Conservation (phyloP, 2,329 filamentous ascomycete genomes). For the Lizonia empirigonia region DNA sequence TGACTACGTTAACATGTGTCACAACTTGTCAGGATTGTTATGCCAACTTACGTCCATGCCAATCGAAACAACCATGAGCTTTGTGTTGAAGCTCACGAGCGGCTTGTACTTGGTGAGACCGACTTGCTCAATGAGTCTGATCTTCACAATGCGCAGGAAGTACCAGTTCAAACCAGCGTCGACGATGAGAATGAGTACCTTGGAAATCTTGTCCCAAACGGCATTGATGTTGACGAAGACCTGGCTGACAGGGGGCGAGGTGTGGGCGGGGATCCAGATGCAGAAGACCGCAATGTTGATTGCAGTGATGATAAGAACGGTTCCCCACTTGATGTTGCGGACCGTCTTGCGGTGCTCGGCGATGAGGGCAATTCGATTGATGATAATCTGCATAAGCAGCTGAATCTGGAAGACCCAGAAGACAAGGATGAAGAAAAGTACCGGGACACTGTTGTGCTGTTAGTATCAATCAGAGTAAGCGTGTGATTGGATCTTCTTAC, state of each 20-base stretch:
- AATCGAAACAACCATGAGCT: constrained; percentile 49
- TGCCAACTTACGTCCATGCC: constrained; percentile 47
- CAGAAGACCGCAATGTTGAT: constrained; percentile 61
- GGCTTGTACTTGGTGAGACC: constrained; percentile 51
- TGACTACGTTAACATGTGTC: constrained; percentile 7
- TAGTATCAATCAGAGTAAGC: not conserved
- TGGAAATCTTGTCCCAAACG: constrained; percentile 61
- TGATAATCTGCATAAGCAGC: constrained; percentile 61
- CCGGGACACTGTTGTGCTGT: constrained; percentile 28
- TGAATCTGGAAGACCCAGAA: constrained; percentile 52
- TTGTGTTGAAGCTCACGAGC: constrained; percentile 50
- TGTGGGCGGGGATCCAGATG: constrained; percentile 61
- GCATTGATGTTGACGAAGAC: constrained; percentile 55
- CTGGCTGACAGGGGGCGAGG: constrained; percentile 35
- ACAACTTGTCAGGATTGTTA: not conserved
- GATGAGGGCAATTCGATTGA: constrained; percentile 60
- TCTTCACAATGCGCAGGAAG: constrained; percentile 54
- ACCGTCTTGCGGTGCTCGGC: constrained; percentile 50
- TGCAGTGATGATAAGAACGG: constrained; percentile 52
- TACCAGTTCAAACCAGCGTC: constrained; percentile 60
- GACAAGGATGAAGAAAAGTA: constrained; percentile 42
- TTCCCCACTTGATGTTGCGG: constrained; percentile 54
- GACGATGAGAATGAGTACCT: constrained; percentile 58
- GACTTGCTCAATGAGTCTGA: constrained; percentile 45
- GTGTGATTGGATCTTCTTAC: constrained; percentile 19